Conservation (phyloP, 208 protist genomes). For the Jaenimonas drosophilae region DNA sequence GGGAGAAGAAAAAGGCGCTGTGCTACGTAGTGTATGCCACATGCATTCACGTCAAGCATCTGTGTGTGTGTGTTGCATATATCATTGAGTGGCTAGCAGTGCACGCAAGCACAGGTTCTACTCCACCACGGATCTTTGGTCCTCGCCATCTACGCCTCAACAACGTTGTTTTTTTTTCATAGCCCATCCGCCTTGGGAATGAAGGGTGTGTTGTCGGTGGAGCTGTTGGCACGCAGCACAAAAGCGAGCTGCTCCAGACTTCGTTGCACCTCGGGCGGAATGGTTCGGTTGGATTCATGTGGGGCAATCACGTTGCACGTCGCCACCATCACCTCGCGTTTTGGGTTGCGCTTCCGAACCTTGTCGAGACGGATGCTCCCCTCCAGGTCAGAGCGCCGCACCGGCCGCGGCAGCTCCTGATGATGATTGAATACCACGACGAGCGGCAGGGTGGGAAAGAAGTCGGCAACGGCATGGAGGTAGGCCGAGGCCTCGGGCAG, state of each 20-base stretch:
- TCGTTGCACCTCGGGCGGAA: slow-evolving; percentile 23
- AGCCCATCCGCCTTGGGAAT: no score
- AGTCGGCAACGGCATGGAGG: slow-evolving; percentile 34
- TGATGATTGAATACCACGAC: slow-evolving; percentile 84
- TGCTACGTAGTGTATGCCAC: no score
- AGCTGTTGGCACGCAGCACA: slow-evolving; percentile 16
- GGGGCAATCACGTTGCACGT: slow-evolving; percentile 69
- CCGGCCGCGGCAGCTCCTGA: slow-evolving; percentile 18
- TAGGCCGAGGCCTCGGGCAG: slow-evolving; percentile 42
- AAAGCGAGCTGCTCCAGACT: slow-evolving; percentile 31
- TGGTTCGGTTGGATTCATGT: slow-evolving; percentile 25
- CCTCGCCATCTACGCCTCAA: no score
- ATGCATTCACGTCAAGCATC: no score
- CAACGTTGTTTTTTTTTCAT: no score
- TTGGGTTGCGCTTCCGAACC: slow-evolving; percentile 17
- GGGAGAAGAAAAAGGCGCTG: slow-evolving; percentile 3
- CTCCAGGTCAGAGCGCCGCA: slow-evolving; percentile 21
- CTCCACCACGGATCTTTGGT: no score
- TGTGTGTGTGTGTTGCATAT: no score
- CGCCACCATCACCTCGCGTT: slow-evolving; percentile 34
- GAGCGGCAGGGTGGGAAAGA: slow-evolving; percentile 42
- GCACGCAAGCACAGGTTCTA: no score
- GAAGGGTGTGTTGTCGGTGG: not conserved
- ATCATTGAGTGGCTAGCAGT: no score
- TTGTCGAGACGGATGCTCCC: slow-evolving; percentile 25